These are phyloP conservation scores for Chimonanthus praecox DNA, from an alignment of 164 flowering plant species.

Conservation along the genomic window DNA sequence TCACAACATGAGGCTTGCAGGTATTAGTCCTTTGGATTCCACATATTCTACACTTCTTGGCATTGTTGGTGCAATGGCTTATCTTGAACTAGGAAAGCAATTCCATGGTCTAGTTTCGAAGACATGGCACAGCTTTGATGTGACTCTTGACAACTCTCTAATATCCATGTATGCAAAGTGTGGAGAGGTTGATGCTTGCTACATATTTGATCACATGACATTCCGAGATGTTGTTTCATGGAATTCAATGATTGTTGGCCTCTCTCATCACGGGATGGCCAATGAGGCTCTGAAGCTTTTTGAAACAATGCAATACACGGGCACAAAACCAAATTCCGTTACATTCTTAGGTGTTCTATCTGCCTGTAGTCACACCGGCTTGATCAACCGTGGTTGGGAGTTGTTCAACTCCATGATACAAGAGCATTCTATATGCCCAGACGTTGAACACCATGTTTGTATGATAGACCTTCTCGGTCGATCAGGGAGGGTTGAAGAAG, in stretches of 20 bases:
- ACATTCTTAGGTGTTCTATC: constrained; percentile 41
- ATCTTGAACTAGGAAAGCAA: constrained; percentile 44
- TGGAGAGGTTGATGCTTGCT: constrained; percentile 35
- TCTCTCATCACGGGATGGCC: constrained; percentile 38
- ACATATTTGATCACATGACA: constrained; percentile 31
- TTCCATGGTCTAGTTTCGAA: constrained; percentile 35
- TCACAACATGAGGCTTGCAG: constrained; percentile 30
- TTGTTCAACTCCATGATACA: constrained; percentile 31
- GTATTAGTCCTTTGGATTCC: constrained; percentile 28
- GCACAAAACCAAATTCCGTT: constrained; percentile 31
- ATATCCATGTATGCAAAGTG: constrained; percentile 62
- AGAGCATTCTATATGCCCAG: constrained; percentile 24
- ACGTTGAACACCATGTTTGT: constrained; percentile 31
- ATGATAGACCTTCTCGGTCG: constrained; percentile 47
- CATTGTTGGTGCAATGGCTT: constrained; percentile 49
- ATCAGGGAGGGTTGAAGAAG: constrained; percentile 40
- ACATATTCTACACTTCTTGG: constrained; percentile 48
- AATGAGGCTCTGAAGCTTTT: constrained; percentile 30
- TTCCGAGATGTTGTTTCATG: constrained; percentile 47
- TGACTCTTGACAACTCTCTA: constrained; percentile 40
- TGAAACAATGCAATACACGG: constrained; percentile 28
- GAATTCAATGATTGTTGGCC: constrained; percentile 60
- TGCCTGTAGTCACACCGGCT: constrained; percentile 44
- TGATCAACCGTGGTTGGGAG: constrained; percentile 26
- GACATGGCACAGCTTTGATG: constrained; percentile 22